Conservation (phyloP, 139 green algal species). For the Limnomonas spitsbergensis region DNA sequence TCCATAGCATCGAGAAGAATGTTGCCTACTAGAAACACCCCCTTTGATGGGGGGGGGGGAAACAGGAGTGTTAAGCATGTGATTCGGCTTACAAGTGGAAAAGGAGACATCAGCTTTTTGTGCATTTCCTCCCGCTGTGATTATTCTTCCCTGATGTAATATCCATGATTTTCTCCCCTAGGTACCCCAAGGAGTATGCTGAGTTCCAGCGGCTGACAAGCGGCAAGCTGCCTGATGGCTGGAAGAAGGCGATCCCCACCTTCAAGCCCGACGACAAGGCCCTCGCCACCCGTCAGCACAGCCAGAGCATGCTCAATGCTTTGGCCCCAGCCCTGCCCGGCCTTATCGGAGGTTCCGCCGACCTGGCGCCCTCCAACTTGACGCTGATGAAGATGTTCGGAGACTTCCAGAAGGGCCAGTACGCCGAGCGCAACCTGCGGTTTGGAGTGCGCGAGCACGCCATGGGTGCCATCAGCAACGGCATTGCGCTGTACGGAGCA, state of each 20-base stretch:
- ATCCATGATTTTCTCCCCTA: constrained; percentile 9
- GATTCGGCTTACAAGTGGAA: too few species aligned
- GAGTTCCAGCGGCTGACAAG: constrained; percentile 83
- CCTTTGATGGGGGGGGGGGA: too few species aligned
- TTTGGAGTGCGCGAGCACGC: constrained; percentile 98
- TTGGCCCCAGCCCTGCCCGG: constrained; percentile 86
- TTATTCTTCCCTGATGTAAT: background rate
- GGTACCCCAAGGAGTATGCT: constrained; percentile 75
- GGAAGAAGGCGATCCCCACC: constrained; percentile 81
- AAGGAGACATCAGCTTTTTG: too few species aligned
- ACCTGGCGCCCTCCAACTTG: constrained; percentile 98
- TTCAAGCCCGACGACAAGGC: constrained; percentile 91
- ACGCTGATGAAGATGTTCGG: constrained; percentile 97
- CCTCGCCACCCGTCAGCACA: constrained; percentile 93
- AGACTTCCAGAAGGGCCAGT: constrained; percentile 96
- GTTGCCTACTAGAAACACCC: too few species aligned
- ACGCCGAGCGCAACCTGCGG: constrained; percentile 92
- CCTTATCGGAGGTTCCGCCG: constrained; percentile 91
- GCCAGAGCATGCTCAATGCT: constrained; percentile 93
- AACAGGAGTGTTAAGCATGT: too few species aligned
- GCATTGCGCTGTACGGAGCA: constrained; percentile 80
- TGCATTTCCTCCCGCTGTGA: too few species aligned
- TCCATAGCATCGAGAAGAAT: too few species aligned
- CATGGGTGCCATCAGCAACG: constrained; percentile 98
- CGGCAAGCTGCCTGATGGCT: constrained; percentile 76